phyloP scores from a whole-genome alignment of 148 eudicot genomes.

The Cornus florida region DNA sequence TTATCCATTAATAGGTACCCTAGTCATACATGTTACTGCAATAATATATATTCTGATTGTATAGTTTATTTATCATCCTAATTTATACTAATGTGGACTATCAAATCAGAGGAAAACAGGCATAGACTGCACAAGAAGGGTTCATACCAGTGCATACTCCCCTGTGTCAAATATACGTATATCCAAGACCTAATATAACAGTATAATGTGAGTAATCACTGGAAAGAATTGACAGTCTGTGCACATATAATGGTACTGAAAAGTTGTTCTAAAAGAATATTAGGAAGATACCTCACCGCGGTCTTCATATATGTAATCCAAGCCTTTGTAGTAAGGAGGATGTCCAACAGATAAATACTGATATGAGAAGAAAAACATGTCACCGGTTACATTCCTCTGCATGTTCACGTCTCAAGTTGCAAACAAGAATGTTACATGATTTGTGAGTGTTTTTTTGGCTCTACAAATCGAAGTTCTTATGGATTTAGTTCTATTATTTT shows the following conservation, averaged over 20 bases:
- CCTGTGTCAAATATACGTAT: slow-evolving; percentile 80
- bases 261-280: background rate
- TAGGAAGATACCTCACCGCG: slow-evolving; percentile 70
- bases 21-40: background rate
- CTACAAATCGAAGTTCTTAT: too few species aligned
- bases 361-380: background rate
- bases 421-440: too few species aligned
- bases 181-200: slow-evolving; percentile 60
- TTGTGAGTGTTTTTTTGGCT: too few species aligned
- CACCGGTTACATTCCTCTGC: background rate
- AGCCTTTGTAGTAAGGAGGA: slow-evolving; percentile 85
- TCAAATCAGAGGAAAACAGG: background rate
- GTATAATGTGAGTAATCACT: background rate
- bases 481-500: too few species aligned
- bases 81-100: background rate
- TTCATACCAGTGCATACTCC: slow-evolving; percentile 87
- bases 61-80: background rate
- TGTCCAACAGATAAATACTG: slow-evolving; percentile 92
- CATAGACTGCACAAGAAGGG: background rate
- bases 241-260: background rate
- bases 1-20: background rate
- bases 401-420: background rate
- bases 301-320: slow-evolving; percentile 93
- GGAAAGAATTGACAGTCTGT: background rate
- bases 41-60: background rate